Conservation (phyloP, 2,329 filamentous ascomycete genomes). For the Venturiaceae sp. region DNA sequence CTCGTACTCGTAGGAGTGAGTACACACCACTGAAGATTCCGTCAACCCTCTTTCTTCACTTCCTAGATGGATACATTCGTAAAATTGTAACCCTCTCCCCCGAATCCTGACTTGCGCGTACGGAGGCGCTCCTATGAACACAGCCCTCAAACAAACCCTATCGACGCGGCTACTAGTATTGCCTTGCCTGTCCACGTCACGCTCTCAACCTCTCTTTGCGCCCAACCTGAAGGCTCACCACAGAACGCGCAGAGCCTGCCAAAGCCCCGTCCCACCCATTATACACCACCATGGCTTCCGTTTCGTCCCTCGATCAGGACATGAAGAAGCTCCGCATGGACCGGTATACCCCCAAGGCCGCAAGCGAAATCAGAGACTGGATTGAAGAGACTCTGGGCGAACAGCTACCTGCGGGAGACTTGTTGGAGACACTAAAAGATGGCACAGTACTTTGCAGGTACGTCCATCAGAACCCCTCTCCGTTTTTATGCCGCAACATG, state of each 20-base stretch:
- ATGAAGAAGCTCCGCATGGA: constrained; percentile 86
- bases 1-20: too few species aligned
- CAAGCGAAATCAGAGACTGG: constrained; percentile 76
- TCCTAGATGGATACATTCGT: too few species aligned
- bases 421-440: constrained; percentile 81
- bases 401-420: constrained; percentile 59
- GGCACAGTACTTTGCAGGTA: constrained; percentile 88
- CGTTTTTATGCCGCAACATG: not conserved
- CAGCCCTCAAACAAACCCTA: too few species aligned
- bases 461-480: not conserved
- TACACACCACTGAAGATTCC: constrained; percentile 10
- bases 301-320: constrained; percentile 89
- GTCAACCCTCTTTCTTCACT: too few species aligned
- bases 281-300: constrained; percentile 65
- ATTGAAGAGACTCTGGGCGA: constrained; percentile 75
- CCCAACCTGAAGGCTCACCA: not conserved
- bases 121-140: too few species aligned
- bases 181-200: not conserved
- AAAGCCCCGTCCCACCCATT: not conserved
- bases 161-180: too few species aligned
- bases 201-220: not conserved
- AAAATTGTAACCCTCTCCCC: too few species aligned
- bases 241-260: not conserved
- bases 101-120: too few species aligned
- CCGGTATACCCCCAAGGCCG: constrained; percentile 84